Percentiles rank a stretch among this genome's conserved stretches.
Conservation (phyloP, 257 asterid genomes). For the Solanum tarijense region DNA sequence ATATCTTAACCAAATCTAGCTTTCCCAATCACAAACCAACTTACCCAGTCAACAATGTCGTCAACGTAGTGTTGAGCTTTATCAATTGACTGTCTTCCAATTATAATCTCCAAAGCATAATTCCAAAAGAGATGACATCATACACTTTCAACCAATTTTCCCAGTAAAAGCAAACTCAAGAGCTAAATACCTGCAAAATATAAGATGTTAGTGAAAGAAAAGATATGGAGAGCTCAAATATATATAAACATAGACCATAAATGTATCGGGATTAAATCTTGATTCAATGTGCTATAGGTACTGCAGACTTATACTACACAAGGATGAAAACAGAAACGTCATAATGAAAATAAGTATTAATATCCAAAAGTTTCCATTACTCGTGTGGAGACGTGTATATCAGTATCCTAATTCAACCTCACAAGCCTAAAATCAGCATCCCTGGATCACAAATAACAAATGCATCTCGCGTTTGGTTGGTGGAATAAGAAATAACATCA, state of each 20-base stretch:
- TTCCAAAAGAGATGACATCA: constrained; percentile 76
- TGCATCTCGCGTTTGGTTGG: not conserved
- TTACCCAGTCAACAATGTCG: constrained; percentile 86
- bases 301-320: too few species aligned
- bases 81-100: constrained; percentile 82
- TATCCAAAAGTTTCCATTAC: constrained; percentile 92
- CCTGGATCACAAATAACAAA: constrained; percentile 20
- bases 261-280: too few species aligned
- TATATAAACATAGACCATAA: too few species aligned
- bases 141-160: constrained; percentile 55
- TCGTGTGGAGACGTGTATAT: constrained; percentile 85
- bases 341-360: constrained; percentile 8
- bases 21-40: constrained; percentile 59
- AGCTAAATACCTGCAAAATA: constrained; percentile 39
- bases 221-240: not conserved
- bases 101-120: constrained; percentile 73
- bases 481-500: too few species aligned
- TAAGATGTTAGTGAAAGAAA: not conserved
- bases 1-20: not conserved
- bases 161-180: not conserved
- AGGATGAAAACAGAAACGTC: not conserved
- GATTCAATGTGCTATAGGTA: too few species aligned
- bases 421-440: constrained; percentile 96
- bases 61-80: constrained; percentile 69
- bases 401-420: constrained; percentile 65